Percentiles rank a stretch among this genome's conserved stretches.
phyloP scores from a whole-genome alignment of 495 filamentous ascomycete genomes.

The Letharia lupina region DNA sequence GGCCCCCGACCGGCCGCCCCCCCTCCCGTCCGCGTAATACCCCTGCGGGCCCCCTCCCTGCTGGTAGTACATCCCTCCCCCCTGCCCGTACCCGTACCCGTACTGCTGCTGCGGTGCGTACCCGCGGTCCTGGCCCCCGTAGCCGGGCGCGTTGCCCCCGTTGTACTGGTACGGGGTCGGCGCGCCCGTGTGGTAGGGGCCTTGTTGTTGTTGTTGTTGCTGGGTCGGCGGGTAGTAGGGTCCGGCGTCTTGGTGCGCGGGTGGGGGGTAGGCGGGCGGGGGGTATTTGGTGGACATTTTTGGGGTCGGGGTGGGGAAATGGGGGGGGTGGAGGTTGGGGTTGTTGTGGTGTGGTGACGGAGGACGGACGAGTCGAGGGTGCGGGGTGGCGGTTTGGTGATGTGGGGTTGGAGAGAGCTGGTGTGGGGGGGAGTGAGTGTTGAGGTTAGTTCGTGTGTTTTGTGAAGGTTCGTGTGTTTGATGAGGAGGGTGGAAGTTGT shows the following conservation, averaged over 20 bases:
- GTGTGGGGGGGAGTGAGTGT: constrained; percentile 9
- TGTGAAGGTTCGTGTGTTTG: not conserved
- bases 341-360: not conserved
- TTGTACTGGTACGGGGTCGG: not conserved
- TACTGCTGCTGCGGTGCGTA: not conserved
- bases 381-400: not conserved
- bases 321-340: not conserved
- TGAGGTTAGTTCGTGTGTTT: not conserved
- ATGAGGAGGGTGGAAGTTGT: not conserved
- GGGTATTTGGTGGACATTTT: constrained; percentile 5
- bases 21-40: constrained; percentile 23
- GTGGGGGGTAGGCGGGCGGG: constrained; percentile 20
- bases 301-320: not conserved
- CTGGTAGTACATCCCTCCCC: constrained; percentile 28
- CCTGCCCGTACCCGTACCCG: not conserved
- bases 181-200: not conserved
- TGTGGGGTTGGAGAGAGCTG: no score
- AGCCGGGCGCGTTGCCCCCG: no score
- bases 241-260: constrained; percentile 18
- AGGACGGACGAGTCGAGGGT: not conserved
- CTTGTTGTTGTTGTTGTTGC: not conserved
- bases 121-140: not conserved
- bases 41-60: constrained; percentile 18
- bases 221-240: constrained; percentile 5
- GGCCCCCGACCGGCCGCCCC: constrained; percentile 15